Evolutionary conservation across 2,329 filamentous ascomycete species (phyloP), one percentile per base, ranked within the genome.

Genomic region (Nannizzia gypsea): DNA sequence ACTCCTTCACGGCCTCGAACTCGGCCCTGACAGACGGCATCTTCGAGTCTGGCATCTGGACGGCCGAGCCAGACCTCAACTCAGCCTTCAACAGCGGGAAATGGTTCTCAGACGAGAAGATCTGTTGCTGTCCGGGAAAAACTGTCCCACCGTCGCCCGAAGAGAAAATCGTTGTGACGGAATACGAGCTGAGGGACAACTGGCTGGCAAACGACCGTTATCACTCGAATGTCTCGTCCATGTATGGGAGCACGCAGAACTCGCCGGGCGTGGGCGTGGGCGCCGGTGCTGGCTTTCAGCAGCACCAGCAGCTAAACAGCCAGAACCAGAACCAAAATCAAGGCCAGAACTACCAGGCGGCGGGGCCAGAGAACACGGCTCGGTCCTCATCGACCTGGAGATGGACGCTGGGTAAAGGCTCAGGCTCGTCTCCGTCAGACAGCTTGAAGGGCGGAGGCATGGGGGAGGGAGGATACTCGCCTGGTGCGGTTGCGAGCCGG

Each of bases 1-100:
- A 26, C 20, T 69, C 69, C 15, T 69, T 74, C 24, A 68, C 74
- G 40, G 63, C 67, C 15, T 65, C 67, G 60, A 67, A 70, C 26
- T 67, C 68, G 1, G 65, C 63, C 2, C 60, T 72, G 28, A 64
- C 65, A 17, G 67, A 68, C 36, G 66, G 67, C 1, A 66, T 71
- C 36, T 67, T 67, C 55, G 69, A 66, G 28, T 61, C 64, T 1
- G 61, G 65, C 56, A 66, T 64, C 8, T 58, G 57, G 44, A 48
- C 62, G 26, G 67, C 65, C 22, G 36, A 36, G 31, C 54, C 54
- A 6, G 36, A 36, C 28, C 54, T 56, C 24, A 36, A 56, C 54
- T 56, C 54, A 5, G 36, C 28, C 8, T 56, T 56, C n/a, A 17
- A 13, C 11, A 56, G 54, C 31, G 36, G 54, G 20, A 36, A 36